Conservation (phyloP, 345 rosid species). For the Euphorbia lathyris region DNA sequence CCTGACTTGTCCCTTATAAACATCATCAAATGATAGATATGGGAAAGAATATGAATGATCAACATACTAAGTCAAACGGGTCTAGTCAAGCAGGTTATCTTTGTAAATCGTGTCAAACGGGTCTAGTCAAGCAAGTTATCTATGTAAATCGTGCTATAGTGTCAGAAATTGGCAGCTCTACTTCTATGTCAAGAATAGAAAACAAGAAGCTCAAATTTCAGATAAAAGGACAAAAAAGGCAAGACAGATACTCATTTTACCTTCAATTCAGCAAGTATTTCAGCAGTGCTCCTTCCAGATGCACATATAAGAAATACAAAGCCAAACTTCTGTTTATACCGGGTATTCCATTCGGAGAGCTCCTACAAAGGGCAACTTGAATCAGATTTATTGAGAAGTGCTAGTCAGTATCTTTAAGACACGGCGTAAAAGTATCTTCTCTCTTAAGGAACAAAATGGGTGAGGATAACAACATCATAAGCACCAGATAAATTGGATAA, state of each 20-base stretch:
- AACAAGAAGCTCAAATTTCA: not conserved
- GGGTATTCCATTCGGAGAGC: slow-evolving; percentile 68
- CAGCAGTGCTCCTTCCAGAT: slow-evolving; percentile 63
- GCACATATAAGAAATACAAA: slow-evolving; percentile 78
- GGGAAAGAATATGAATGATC: too few relatives aligned
- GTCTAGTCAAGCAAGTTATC: too few relatives aligned
- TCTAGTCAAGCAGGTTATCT: too few relatives aligned
- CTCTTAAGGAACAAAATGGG: not conserved
- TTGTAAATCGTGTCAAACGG: not conserved
- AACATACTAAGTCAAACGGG: not conserved
- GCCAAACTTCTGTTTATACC: slow-evolving; percentile 63
- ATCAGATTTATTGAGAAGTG: not conserved
- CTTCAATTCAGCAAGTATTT: slow-evolving; percentile 78
- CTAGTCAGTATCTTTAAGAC: not conserved
- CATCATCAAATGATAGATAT: too few relatives aligned
- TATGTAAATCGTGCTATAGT: too few relatives aligned
- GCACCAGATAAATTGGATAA: not conserved
- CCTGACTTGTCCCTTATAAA: too few relatives aligned
- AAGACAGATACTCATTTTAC: slow-evolving; percentile 26
- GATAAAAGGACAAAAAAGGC: not conserved
- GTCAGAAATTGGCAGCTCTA: too few relatives aligned
- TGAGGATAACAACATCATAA: not conserved
- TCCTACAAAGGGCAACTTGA: slow-evolving; percentile 36
- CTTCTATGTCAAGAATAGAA: not conserved
- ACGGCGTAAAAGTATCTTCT: not conserved